Evolutionary conservation across 2,329 filamentous ascomycete genomes (phyloP).

Genomic region (Fusarium chaquense): DNA sequence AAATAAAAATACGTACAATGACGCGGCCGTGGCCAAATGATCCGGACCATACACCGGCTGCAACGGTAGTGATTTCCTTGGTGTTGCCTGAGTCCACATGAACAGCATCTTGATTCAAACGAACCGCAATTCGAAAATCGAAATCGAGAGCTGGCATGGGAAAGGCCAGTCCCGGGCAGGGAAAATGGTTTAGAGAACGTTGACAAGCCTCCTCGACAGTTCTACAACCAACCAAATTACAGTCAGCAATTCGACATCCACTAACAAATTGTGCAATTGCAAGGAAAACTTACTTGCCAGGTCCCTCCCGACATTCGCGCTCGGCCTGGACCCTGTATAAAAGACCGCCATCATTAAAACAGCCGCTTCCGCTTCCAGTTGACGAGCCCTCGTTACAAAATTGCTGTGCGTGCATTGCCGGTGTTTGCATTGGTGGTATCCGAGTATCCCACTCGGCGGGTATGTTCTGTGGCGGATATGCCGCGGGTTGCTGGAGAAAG

Average conservation of each 20-base stretch:
- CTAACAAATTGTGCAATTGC: background rate
- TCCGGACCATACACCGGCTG: constrained; percentile 61
- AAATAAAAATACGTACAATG: constrained; percentile 53
- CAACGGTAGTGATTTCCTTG: constrained; percentile 64
- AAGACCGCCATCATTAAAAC: constrained; percentile 46
- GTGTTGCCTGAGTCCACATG: constrained; percentile 58
- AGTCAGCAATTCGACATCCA: constrained; percentile 37
- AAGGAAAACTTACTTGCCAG: constrained; percentile 43
- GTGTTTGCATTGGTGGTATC: constrained; percentile 32
- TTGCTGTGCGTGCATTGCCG: constrained; percentile 26
- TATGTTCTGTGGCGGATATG: constrained; percentile 27
- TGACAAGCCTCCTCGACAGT: constrained; percentile 56
- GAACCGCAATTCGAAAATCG: constrained; percentile 64
- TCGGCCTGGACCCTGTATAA: constrained; percentile 46
- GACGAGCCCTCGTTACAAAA: constrained; percentile 17
- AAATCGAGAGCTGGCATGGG: constrained; percentile 61
- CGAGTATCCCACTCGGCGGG: constrained; percentile 51
- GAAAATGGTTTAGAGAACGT: constrained; percentile 56
- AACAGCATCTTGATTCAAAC: constrained; percentile 58
- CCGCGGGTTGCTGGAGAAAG: constrained; percentile 27
- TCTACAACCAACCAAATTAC: constrained; percentile 32
- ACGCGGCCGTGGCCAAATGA: constrained; percentile 63
- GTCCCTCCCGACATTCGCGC: constrained; percentile 45
- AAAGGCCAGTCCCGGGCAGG: constrained; percentile 58
- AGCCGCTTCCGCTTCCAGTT: constrained; percentile 31